phyloP scores from a whole-genome alignment of 331 rosid species.

The Arachis monticola region DNA sequence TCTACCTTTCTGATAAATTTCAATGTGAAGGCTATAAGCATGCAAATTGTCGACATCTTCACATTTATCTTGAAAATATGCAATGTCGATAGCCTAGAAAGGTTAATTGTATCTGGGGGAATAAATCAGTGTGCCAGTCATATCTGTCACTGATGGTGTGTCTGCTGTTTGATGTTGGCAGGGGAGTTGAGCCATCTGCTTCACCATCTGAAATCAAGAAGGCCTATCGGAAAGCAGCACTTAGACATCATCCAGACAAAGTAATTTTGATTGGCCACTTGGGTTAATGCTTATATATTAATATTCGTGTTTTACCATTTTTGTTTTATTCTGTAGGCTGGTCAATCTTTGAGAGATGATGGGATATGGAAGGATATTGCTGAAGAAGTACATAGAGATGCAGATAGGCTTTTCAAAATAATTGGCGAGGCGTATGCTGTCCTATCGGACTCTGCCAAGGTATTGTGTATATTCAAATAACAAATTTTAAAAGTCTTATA shows the following conservation, averaged over 20 bases:
- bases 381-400: conserved; percentile 81
- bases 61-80: conserved; percentile 1
- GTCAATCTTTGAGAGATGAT: conserved; percentile 86
- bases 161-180: conserved; percentile 53
- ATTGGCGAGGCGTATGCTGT: conserved; percentile 92
- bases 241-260: conserved; percentile 97
- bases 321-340: conserved; percentile 62
- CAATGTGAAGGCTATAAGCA: conserved; percentile 7
- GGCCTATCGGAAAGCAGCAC: conserved; percentile 99
- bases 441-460: conserved; percentile 87
- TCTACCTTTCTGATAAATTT: conserved; percentile 27
- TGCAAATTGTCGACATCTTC: background rate
- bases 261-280: conserved; percentile 47
- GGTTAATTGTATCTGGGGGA: background rate
- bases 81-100: conserved; percentile 2
- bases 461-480: conserved; percentile 39
- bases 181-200: conserved; percentile 90
- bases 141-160: conserved; percentile 18
- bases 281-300: conserved; percentile 15
- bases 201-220: conserved; percentile 87
- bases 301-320: conserved; percentile 32
- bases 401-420: conserved; percentile 88
- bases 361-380: conserved; percentile 75
- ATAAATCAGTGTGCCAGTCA: background rate
- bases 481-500: conserved; percentile 1